phyloP scores from a whole-genome alignment of 73 alveolate species.

The Halteria grandinella region DNA sequence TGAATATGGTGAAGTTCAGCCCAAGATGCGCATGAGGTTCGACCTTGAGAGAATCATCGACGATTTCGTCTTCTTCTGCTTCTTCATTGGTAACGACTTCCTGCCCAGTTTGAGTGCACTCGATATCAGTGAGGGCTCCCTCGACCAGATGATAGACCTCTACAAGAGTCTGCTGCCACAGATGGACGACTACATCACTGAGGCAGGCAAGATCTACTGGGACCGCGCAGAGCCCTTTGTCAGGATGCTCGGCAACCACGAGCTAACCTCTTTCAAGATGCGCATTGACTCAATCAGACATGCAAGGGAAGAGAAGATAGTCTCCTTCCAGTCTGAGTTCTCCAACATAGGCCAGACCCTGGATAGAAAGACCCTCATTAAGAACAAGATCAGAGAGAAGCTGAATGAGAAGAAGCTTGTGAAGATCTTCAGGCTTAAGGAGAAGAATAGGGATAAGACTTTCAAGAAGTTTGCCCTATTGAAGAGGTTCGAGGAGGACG shows the following conservation, averaged over 20 bases:
- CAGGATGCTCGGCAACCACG: constrained; percentile 76
- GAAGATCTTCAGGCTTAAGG: constrained; percentile 60
- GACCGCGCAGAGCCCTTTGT: constrained; percentile 83
- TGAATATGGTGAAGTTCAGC: constrained; percentile 77
- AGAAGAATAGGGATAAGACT: constrained; percentile 46
- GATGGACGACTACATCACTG: constrained; percentile 87
- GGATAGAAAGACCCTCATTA: constrained; percentile 28
- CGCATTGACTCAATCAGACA: constrained; percentile 19
- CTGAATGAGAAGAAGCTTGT: constrained; percentile 50
- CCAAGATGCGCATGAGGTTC: constrained; percentile 75
- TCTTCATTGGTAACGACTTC: constrained; percentile 98
- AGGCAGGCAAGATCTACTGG: constrained; percentile 93
- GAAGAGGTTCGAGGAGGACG: constrained; percentile 27
- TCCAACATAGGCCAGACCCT: not conserved
- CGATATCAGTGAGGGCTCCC: constrained; percentile 92
- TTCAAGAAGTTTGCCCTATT: constrained; percentile 16
- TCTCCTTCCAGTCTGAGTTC: constrained; percentile 31
- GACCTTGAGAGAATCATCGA: constrained; percentile 94
- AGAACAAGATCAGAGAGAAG: constrained; percentile 72
- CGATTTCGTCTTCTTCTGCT: constrained; percentile 97
- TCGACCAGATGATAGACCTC: constrained; percentile 90
- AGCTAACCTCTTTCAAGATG: constrained; percentile 70
- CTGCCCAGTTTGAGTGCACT: constrained; percentile 94
- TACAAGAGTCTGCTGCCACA: constrained; percentile 86
- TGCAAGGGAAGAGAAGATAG: not conserved